phyloP scores from a whole-genome alignment of 148 eudicot genomes.

The Rhododendron griersonianum region DNA sequence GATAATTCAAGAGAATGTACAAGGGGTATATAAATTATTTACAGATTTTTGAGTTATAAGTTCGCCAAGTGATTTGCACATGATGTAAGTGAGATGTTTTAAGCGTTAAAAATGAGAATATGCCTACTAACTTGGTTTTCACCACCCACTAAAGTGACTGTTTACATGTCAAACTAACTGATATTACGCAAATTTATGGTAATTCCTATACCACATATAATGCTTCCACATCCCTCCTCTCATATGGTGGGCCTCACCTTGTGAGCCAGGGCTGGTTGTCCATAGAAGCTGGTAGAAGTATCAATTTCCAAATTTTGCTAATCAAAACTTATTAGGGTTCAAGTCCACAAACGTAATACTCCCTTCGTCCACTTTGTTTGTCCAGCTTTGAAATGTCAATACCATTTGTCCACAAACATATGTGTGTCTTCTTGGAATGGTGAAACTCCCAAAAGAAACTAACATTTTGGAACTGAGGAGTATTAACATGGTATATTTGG shows the following conservation, averaged over 20 bases:
- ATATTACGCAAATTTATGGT: background rate
- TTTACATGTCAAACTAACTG: background rate
- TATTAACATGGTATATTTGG: background rate
- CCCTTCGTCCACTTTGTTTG: background rate
- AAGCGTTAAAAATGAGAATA: background rate
- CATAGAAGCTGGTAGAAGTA: background rate
- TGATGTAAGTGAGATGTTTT: background rate
- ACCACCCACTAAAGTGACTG: background rate
- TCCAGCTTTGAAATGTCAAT: background rate
- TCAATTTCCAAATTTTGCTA: background rate
- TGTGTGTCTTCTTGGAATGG: background rate
- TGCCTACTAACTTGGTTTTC: background rate
- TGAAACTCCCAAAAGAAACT: background rate
- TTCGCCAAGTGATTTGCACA: background rate
- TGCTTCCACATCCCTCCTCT: background rate
- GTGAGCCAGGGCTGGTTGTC: background rate
- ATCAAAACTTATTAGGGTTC: background rate
- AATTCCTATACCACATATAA: background rate
- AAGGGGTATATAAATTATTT: background rate
- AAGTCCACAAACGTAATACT: background rate
- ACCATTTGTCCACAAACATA: background rate
- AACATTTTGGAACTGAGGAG: background rate
- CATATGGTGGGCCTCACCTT: background rate
- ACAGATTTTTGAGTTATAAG: background rate
- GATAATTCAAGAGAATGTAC: background rate